These are phyloP conservation scores for Trichomonas vaginalis DNA, from an alignment of 208 protist species.

Conservation along the genomic window DNA sequence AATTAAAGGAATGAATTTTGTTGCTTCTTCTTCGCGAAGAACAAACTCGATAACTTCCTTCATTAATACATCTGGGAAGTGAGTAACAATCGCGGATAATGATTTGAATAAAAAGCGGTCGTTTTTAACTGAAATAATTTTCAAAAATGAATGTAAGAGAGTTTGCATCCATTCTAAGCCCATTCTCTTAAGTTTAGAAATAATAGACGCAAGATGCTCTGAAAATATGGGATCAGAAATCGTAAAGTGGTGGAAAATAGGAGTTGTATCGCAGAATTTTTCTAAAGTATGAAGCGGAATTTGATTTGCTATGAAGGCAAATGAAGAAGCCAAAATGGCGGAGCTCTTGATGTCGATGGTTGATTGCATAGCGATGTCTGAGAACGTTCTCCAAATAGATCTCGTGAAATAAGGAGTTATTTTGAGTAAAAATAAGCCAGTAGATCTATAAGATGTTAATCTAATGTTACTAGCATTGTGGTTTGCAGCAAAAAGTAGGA, in stretches of 20 bases:
- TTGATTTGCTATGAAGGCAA: background rate
- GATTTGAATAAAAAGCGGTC: background rate
- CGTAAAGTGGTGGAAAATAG: background rate
- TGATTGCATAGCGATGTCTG: background rate
- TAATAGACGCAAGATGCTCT: background rate
- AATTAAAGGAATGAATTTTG: background rate
- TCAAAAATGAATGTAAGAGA: background rate
- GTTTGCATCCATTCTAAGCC: background rate
- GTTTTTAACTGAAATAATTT: background rate
- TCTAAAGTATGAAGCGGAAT: background rate
- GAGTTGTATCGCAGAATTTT: background rate
- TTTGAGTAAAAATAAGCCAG: background rate
- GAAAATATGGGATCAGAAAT: background rate
- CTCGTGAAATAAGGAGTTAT: background rate
- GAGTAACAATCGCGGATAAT: background rate
- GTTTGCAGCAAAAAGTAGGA: background rate
- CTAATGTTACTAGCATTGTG: background rate
- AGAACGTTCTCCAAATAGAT: background rate
- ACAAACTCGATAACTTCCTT: background rate
- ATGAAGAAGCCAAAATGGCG: background rate
- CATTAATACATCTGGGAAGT: background rate
- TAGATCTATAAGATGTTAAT: background rate
- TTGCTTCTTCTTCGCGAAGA: background rate
- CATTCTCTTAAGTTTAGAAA: background rate
- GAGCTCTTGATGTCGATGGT: slow-evolving; percentile 6